These are phyloP conservation scores for Microsporum canis DNA, from an alignment of 2,329 filamentous ascomycete genomes.

Conservation along the genomic window DNA sequence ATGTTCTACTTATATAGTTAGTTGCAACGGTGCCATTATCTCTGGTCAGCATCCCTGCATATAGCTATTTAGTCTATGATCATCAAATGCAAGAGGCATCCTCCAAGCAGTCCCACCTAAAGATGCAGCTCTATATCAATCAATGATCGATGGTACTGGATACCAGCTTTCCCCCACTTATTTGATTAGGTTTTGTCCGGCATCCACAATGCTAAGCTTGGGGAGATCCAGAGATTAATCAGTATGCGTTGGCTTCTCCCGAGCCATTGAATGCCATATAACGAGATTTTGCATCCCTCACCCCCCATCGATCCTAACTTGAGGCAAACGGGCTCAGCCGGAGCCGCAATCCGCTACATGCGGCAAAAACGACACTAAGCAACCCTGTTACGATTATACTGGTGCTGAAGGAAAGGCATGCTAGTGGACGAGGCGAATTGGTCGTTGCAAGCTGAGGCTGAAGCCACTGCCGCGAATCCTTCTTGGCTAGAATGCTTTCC, in stretches of 20 bases:
- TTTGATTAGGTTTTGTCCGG: neutral
- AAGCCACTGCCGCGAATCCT: neutral
- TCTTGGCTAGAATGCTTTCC: neutral
- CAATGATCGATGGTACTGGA: neutral
- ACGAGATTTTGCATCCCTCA: too few relatives aligned
- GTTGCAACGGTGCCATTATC: neutral
- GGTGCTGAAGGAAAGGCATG: neutral
- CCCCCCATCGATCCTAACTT: neutral
- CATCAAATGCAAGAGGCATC: neutral
- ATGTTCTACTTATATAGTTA: neutral
- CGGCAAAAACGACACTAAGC: too few relatives aligned
- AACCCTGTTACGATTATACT: neutral
- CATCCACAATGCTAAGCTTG: neutral
- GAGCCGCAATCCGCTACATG: neutral
- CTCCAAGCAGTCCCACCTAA: neutral
- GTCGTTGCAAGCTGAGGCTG: neutral
- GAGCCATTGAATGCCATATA: neutral
- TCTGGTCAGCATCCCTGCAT: neutral
- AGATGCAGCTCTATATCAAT: neutral
- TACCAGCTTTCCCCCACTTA: neutral
- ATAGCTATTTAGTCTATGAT: too few relatives aligned
- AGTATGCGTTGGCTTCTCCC: neutral
- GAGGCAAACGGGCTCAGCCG: neutral
- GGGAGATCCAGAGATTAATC: neutral
- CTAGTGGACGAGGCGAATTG: neutral